Evolutionary conservation across 495 filamentous ascomycete genomes (phyloP).

Genomic region (Parathielavia appendiculata): DNA sequence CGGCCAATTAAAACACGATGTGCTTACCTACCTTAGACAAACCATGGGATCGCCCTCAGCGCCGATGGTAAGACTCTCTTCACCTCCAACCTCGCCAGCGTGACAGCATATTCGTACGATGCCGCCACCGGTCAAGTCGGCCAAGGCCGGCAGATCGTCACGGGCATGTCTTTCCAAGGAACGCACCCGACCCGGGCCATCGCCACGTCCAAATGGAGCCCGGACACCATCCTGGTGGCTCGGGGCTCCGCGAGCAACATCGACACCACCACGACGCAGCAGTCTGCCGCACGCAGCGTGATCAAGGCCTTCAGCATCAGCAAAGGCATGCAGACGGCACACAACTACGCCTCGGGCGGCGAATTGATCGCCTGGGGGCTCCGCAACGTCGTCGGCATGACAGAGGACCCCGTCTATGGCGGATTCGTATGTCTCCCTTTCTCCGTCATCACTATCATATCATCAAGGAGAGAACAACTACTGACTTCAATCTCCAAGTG

Average conservation of each 20-base stretch:
- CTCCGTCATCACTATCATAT: not conserved
- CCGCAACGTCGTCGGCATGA: slow-evolving; percentile 61
- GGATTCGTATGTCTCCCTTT: slow-evolving; percentile 38
- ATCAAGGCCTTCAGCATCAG: slow-evolving; percentile 56
- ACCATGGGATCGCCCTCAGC: slow-evolving; percentile 59
- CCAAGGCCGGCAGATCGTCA: slow-evolving; percentile 44
- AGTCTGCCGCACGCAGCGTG: slow-evolving; percentile 49
- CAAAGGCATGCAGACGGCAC: slow-evolving; percentile 28
- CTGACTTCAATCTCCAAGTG: slow-evolving; percentile 30
- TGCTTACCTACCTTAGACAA: slow-evolving; percentile 50
- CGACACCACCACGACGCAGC: slow-evolving; percentile 42
- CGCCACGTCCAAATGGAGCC: slow-evolving; percentile 44
- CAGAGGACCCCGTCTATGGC: slow-evolving; percentile 52
- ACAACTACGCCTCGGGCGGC: slow-evolving; percentile 48
- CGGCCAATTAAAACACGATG: too few relatives aligned
- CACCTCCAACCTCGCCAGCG: slow-evolving; percentile 50
- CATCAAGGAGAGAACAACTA: not conserved
- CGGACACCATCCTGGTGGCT: slow-evolving; percentile 50
- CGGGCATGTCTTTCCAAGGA: slow-evolving; percentile 46
- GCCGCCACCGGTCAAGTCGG: slow-evolving; percentile 39
- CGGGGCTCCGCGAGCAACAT: slow-evolving; percentile 55
- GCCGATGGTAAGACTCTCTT: slow-evolving; percentile 58
- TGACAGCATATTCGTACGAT: slow-evolving; percentile 56
- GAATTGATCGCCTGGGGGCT: slow-evolving; percentile 60
- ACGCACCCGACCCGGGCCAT: slow-evolving; percentile 55